phyloP scores from a whole-genome alignment of 139 green algal species.

The Eudorina sp. region DNA sequence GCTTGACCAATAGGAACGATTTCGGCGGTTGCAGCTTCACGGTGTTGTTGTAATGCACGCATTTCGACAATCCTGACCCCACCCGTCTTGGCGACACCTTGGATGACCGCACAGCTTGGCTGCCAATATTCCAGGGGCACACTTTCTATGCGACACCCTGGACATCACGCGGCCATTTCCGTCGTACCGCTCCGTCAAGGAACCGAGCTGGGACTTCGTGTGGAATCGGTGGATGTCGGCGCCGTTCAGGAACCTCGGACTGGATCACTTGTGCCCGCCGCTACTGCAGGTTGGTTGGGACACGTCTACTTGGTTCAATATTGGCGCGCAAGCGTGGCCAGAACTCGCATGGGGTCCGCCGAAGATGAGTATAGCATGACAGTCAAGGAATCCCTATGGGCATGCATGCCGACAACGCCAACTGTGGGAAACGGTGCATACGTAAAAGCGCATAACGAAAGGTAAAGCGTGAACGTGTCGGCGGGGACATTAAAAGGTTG shows the following conservation, averaged over 20 bases:
- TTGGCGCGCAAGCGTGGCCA: too few relatives aligned
- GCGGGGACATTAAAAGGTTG: neutral
- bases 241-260: conserved; percentile 75
- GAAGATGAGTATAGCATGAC: too few relatives aligned
- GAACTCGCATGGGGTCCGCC: neutral
- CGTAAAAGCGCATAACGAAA: neutral
- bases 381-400: too few relatives aligned
- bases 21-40: too few relatives aligned
- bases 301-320: too few relatives aligned
- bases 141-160: conserved; percentile 96
- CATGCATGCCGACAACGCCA: too few relatives aligned
- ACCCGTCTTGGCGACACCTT: too few relatives aligned
- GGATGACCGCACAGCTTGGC: too few relatives aligned
- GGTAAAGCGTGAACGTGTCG: too few relatives aligned
- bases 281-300: conserved; percentile 82
- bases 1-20: too few relatives aligned
- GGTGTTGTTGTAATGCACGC: too few relatives aligned
- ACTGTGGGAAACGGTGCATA: neutral
- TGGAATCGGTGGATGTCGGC: conserved; percentile 91
- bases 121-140: conserved; percentile 81
- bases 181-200: conserved; percentile 49
- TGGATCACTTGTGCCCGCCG: conserved; percentile 84
- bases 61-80: too few relatives aligned
- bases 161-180: conserved; percentile 96
- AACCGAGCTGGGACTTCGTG: conserved; percentile 88